Percentiles rank a stretch among this genome's conserved stretches.
These are phyloP conservation scores for Cladosporium cucumerinum DNA, from an alignment of 2,329 filamentous ascomycete species.

Conservation along the genomic window DNA sequence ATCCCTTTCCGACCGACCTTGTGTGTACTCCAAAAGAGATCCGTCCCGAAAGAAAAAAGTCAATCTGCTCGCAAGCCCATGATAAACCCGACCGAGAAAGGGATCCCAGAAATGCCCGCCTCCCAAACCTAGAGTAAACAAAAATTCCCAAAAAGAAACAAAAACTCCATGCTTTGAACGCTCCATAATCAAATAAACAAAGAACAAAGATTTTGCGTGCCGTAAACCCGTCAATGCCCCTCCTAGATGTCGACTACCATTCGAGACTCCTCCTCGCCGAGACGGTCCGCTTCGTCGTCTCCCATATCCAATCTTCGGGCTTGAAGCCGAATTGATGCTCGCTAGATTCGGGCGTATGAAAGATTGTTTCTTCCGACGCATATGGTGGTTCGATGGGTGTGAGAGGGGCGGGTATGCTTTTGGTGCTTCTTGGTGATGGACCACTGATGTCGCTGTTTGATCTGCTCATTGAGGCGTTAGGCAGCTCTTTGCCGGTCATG, in stretches of 20 bases:
- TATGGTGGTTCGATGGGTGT: slow-evolving; percentile 38
- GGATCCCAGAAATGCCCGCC: neutral
- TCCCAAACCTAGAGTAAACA: neutral
- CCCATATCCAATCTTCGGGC: slow-evolving; percentile 7
- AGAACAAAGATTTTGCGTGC: neutral
- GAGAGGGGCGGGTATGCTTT: slow-evolving; percentile 24
- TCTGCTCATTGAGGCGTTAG: neutral
- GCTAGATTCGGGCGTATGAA: slow-evolving; percentile 35
- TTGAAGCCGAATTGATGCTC: slow-evolving; percentile 2
- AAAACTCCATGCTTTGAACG: slow-evolving; percentile 29
- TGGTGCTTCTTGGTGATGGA: slow-evolving; percentile 23
- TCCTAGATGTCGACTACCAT: neutral
- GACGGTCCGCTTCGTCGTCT: slow-evolving; percentile 10
- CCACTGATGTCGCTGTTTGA: slow-evolving; percentile 51
- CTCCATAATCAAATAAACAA: neutral
- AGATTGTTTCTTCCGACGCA: slow-evolving; percentile 32
- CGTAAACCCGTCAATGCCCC: neutral
- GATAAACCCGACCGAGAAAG: neutral
- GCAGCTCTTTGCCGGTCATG: slow-evolving; percentile 75
- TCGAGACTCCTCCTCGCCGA: slow-evolving; percentile 10
- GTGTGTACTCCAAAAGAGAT: neutral
- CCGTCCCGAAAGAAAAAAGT: neutral
- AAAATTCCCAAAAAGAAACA: neutral
- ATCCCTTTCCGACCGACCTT: neutral
- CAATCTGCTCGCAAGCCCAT: neutral